Evolutionary conservation across 2,329 filamentous ascomycete genomes (phyloP), one percentile per base, ranked within the genome.

Genomic region (Neocatenulostroma microsporum): DNA sequence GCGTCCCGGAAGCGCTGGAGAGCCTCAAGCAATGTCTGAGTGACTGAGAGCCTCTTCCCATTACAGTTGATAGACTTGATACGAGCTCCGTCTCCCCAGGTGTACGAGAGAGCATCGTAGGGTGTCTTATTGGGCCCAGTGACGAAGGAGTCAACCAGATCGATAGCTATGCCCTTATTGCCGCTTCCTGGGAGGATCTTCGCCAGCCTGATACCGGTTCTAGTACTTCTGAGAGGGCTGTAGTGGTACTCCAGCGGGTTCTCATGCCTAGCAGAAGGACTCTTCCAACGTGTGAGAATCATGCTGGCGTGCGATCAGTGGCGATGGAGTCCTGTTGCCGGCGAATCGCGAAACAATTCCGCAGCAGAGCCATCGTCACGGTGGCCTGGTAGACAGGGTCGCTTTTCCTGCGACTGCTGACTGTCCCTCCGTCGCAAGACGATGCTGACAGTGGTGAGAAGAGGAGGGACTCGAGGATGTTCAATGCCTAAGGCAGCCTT

Each of bases 41-140:
- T 57, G 10, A 55, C 43, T 1, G 34, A 23, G 9, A 56, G 37
- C 4, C 44, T 39, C 21, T 40, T 43, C 2, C 49, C 52, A 36
- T 57, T 54, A 34, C 53, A 56, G 15, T 40, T 40, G 21, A 58
- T 50, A 13, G 24, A 33, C 36, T 58, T 54, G 11, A 32, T 37
- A 12, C 47, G 47, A 2, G 21, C 27, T 8, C 38, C 30, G 3
- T 44, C 34, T 7, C 54, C 53, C 54, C 53, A 58, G 4, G 49
- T 50, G 27, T 58, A 55, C 1, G 50, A 54, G 10, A 57, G 39
- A 2, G 55, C 54, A 45, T 56, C 51, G 29, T 58, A 57, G 1
- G 37, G 31, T 10, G 35, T 39, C 17, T 49, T 41, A 9, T 42
- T 39, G 15, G 44, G 38, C 11, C 41, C 42, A 8, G 41, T 46